Evolutionary conservation across 164 flowering plant genomes (phyloP).

Genomic region (Liriodendron chinense): DNA sequence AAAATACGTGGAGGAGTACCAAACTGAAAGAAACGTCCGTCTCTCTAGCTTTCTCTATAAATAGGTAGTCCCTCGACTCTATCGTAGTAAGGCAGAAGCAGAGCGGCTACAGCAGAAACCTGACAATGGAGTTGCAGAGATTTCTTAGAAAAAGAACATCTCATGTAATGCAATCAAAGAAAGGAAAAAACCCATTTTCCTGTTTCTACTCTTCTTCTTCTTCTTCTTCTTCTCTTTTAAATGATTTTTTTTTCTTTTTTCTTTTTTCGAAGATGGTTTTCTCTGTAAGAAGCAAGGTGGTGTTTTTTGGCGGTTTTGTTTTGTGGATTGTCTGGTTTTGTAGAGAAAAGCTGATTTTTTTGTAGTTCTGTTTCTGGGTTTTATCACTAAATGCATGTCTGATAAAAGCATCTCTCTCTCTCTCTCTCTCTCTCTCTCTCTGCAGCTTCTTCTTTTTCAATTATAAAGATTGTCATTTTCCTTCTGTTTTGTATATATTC

Average conservation of each 20-base stretch:
- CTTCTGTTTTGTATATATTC: background rate
- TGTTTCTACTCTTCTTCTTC: background rate
- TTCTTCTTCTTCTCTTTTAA: background rate
- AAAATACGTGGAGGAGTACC: no score
- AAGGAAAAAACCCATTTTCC: background rate
- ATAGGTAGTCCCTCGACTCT: background rate
- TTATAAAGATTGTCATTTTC: background rate
- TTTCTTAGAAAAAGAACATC: background rate
- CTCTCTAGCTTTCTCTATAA: background rate
- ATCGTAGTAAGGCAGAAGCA: background rate
- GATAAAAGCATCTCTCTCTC: background rate
- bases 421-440: background rate
- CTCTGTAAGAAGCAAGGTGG: background rate
- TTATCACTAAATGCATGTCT: background rate
- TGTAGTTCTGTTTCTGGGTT: background rate
- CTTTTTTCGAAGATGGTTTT: background rate
- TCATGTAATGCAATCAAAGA: background rate
- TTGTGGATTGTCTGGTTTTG: background rate
- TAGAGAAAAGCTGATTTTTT: background rate
- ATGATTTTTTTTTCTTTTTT: background rate
- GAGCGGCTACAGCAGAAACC: background rate
- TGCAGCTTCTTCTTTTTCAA: background rate
- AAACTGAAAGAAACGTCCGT: background rate
- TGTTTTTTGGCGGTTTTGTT: background rate
- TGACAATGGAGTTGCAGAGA: background rate